Base-by-base conservation (phyloP, 2,329 filamentous ascomycete genomes). In the Dryadomyces sulphureus region DNA sequence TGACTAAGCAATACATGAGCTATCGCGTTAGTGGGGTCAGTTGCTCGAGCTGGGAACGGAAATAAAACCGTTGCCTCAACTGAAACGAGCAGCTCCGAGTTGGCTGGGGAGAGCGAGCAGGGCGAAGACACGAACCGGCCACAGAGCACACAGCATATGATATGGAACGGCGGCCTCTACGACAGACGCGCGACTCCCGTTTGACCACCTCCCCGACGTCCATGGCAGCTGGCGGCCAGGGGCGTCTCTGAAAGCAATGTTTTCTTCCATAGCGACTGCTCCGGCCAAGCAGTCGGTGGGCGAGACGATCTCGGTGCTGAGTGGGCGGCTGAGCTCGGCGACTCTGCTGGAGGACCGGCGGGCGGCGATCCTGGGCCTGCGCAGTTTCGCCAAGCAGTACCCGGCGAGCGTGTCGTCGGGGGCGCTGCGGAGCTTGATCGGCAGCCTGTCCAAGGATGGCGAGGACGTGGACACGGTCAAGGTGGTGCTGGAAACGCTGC, bases 401-500 rank as follows among this genome's bases (percentile, higher is more conserved):
- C 93, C 92, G 34, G 93, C 93, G 14, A 94, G 89, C 7, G 92
- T 98, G 32, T 87, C 93, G 2, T 95, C 89, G 4, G 89, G 88
- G 35, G 86, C 89, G n/a, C 68, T 98, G 41, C 77, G 90, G 51
- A 86, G 84, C 47, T 71, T 98, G 47, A 96, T 98, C 54, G 79
- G 77, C 12, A 87, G 84, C 55, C 67, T 98, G 45, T 78, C 78
- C 54, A 88, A 87, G 59, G 92, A 98, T 73, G 79, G 78, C 49
- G 86, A 94, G 60, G 92, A 98, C 72, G 83, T 94, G 48, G 92
- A 98, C 62, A 98, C 93, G 5, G 83, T 94, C 60, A 94, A 95
- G 65, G 79, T 94, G 48, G 84, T 94, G 50, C 72, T 98, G 53
- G 92, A 98, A 73, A 98, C 93, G 39, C 68, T 98, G 56, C 70